These are phyloP conservation scores for Sugiyamaella novakii DNA, from an alignment of 1,139 yeast species.

Conservation along the genomic window DNA sequence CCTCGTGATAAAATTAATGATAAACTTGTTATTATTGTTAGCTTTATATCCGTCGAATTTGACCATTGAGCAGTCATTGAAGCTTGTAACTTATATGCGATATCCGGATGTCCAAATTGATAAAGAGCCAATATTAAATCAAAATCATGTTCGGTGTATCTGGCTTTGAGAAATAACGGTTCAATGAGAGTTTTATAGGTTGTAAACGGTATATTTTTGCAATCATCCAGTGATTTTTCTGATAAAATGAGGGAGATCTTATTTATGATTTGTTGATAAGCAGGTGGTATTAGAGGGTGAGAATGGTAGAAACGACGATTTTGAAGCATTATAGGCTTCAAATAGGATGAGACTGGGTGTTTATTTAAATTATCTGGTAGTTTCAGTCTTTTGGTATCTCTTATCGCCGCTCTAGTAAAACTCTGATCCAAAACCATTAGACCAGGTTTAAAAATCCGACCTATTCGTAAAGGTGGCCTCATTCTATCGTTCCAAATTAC, in stretches of 20 bases:
- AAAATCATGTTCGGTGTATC: constrained; percentile 14
- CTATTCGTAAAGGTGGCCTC: constrained; percentile 3
- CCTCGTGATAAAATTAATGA: constrained; percentile 9
- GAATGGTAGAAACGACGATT: no score
- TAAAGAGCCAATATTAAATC: constrained; percentile 14
- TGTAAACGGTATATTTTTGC: constrained; percentile 7
- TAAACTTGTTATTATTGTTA: constrained; percentile 11
- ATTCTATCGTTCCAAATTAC: constrained; percentile 5
- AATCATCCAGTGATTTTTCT: neutral
- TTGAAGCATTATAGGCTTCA: no score
- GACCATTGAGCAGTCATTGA: constrained; percentile 14
- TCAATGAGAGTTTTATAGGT: constrained; percentile 14
- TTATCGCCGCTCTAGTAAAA: neutral
- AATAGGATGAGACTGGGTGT: neutral
- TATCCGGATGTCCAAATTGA: constrained; percentile 10
- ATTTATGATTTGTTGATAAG: neutral
- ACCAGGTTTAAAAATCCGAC: neutral
- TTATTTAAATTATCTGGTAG: neutral
- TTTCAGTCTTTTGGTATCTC: neutral
- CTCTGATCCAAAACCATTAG: neutral
- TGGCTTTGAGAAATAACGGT: constrained; percentile 10
- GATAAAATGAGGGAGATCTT: neutral
- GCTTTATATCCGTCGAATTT: constrained; percentile 8
- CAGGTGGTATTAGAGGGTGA: neutral
- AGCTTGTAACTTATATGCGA: constrained; percentile 17